phyloP scores from a whole-genome alignment of 257 asterid genomes.

The Mentha longifolia region DNA sequence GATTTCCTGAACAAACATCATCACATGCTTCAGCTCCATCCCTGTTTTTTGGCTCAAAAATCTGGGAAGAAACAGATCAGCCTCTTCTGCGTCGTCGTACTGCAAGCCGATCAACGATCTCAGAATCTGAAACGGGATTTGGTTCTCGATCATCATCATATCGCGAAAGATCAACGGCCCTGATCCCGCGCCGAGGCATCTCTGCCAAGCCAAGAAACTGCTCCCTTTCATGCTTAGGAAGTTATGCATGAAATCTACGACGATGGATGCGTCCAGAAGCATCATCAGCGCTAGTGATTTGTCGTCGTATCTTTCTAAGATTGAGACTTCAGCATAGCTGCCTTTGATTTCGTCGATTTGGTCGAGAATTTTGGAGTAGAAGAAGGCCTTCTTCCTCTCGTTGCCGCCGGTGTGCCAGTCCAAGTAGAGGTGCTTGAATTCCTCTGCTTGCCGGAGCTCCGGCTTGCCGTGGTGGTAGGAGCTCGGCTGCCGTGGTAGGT shows the following conservation, averaged over 20 bases:
- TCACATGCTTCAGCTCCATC: neutral
- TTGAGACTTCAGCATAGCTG: neutral
- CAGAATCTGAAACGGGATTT: conserved; percentile 1
- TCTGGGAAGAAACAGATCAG: too few relatives aligned
- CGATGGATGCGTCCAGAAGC: conserved; percentile 13
- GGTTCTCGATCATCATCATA: conserved; percentile 12
- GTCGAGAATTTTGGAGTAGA: neutral
- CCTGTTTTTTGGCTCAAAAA: neutral
- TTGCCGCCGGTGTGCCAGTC: too few relatives aligned
- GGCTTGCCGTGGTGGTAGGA: too few relatives aligned
- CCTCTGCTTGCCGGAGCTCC: too few relatives aligned
- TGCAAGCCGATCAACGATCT: neutral
- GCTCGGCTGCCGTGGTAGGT: too few relatives aligned
- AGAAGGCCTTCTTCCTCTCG: neutral
- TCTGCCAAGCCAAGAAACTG: too few relatives aligned
- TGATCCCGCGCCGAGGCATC: too few relatives aligned
- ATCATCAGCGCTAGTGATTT: conserved; percentile 7
- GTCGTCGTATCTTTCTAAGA: neutral
- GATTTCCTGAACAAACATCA: neutral
- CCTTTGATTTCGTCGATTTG: neutral
- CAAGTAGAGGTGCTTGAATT: conserved; percentile 10
- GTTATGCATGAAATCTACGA: neutral
- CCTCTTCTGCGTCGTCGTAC: too few relatives aligned
- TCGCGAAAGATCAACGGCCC: neutral
- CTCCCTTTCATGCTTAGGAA: neutral